Conservation (phyloP, 495 filamentous ascomycete species). For the Annulohypoxylon maeteangense region DNA sequence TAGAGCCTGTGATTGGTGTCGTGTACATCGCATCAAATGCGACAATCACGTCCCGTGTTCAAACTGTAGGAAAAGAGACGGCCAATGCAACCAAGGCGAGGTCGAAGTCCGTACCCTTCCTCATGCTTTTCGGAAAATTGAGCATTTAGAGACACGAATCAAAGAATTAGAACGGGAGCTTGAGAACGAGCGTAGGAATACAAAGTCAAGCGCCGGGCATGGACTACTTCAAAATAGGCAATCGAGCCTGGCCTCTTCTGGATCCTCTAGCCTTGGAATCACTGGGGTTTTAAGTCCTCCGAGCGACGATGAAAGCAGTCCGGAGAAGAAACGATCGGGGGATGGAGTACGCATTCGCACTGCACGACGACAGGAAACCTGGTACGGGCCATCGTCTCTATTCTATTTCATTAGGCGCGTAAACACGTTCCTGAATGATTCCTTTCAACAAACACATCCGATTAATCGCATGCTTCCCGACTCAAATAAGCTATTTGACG, state of each 20-base stretch:
- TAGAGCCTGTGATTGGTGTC: slow-evolving; percentile 58
- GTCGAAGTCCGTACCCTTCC: slow-evolving; percentile 51
- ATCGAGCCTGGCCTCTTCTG: slow-evolving; percentile 12
- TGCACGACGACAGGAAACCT: slow-evolving; percentile 47
- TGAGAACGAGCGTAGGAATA: slow-evolving; percentile 32
- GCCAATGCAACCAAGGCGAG: slow-evolving; percentile 51
- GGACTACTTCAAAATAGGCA: slow-evolving; percentile 10
- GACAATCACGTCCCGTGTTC: slow-evolving; percentile 57
- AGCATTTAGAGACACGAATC: slow-evolving; percentile 50
- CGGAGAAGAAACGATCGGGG: slow-evolving; percentile 30
- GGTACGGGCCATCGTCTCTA: slow-evolving; percentile 55
- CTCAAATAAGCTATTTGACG: slow-evolving; percentile 30
- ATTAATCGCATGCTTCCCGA: slow-evolving; percentile 38
- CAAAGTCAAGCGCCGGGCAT: slow-evolving; percentile 4
- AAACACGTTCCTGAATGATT: slow-evolving; percentile 46
- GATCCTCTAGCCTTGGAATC: neutral
- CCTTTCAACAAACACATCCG: slow-evolving; percentile 46
- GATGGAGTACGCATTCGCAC: slow-evolving; percentile 48
- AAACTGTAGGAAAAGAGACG: slow-evolving; percentile 56
- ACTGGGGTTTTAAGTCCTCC: slow-evolving; percentile 10
- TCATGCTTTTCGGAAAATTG: slow-evolving; percentile 56
- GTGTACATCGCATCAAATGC: slow-evolving; percentile 60
- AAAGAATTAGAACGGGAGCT: slow-evolving; percentile 55
- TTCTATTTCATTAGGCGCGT: slow-evolving; percentile 56
- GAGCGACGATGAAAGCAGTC: slow-evolving; percentile 8